phyloP scores from a whole-genome alignment of 2,329 filamentous ascomycete genomes.

The Alternaria alternata region DNA sequence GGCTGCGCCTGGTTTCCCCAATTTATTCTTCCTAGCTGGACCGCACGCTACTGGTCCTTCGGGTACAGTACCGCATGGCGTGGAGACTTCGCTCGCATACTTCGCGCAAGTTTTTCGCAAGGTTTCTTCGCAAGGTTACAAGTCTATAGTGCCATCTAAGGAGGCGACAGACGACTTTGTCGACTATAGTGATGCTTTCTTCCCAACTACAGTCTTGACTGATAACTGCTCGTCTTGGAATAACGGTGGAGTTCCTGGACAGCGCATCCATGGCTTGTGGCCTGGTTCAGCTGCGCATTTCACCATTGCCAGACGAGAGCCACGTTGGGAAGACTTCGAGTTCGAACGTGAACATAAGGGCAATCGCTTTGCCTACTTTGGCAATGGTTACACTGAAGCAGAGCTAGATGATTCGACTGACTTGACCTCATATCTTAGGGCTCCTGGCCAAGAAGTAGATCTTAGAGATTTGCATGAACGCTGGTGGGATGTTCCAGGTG shows the following conservation, averaged over 20 bases:
- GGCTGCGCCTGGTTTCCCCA: conserved; percentile 71
- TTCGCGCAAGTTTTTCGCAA: conserved; percentile 74
- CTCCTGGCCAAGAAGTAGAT: conserved; percentile 63
- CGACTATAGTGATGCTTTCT: conserved; percentile 63
- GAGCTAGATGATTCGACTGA: conserved; percentile 66
- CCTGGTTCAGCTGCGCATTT: conserved; percentile 72
- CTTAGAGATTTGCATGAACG: conserved; percentile 70
- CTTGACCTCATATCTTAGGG: conserved; percentile 69
- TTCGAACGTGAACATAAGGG: conserved; percentile 58
- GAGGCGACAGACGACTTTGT: conserved; percentile 71
- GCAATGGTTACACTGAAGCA: conserved; percentile 70
- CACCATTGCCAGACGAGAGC: conserved; percentile 65
- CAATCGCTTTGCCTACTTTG: conserved; percentile 70
- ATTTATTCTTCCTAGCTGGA: conserved; percentile 70
- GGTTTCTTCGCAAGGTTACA: conserved; percentile 70
- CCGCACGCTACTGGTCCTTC: conserved; percentile 53
- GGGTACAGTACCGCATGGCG: conserved; percentile 71
- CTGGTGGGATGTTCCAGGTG: conserved; percentile 62
- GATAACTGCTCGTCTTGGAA: conserved; percentile 76
- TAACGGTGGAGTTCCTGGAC: conserved; percentile 67
- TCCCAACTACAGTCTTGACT: conserved; percentile 60
- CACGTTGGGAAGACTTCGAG: conserved; percentile 68
- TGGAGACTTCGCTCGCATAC: conserved; percentile 72
- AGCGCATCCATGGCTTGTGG: conserved; percentile 72
- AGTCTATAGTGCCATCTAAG: conserved; percentile 64